phyloP scores from a whole-genome alignment of 805 yeast genomes.

The Lipomyces starkeyi region DNA sequence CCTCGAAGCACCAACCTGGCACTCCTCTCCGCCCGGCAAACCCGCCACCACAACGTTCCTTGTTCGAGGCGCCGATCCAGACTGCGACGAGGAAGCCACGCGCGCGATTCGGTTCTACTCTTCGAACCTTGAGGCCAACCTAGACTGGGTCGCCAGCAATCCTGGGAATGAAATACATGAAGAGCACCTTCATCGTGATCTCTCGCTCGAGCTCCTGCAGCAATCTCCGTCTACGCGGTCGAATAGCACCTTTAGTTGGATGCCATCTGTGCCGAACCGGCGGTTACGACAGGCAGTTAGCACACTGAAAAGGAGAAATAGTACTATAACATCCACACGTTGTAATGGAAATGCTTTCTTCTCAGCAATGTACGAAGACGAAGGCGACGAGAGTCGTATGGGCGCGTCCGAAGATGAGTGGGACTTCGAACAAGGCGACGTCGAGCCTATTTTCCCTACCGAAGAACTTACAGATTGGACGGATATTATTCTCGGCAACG shows the following conservation, averaged over 20 bases:
- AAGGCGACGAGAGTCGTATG: neutral
- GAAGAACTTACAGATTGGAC: neutral
- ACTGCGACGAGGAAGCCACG: neutral
- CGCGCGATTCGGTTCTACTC: neutral
- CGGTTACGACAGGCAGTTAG: neutral
- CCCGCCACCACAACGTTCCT: neutral
- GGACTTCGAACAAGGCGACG: neutral
- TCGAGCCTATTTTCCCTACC: neutral
- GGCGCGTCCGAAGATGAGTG: neutral
- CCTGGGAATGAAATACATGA: neutral
- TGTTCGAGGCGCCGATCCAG: neutral
- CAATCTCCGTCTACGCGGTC: neutral
- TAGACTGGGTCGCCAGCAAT: neutral
- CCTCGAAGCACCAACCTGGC: neutral
- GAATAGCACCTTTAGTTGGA: neutral
- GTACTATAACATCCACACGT: neutral
- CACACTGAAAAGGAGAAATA: neutral
- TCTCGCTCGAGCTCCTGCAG: neutral
- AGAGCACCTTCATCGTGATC: constrained; percentile 2
- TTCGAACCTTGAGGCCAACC: neutral
- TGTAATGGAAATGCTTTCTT: neutral
- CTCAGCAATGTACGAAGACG: constrained; percentile 5
- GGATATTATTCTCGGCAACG: neutral
- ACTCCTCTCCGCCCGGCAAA: neutral
- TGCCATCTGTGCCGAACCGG: constrained; percentile 1